These are phyloP conservation scores for Podaxis rugospora DNA, from an alignment of 768 basidiomycete genomes.

Conservation along the genomic window DNA sequence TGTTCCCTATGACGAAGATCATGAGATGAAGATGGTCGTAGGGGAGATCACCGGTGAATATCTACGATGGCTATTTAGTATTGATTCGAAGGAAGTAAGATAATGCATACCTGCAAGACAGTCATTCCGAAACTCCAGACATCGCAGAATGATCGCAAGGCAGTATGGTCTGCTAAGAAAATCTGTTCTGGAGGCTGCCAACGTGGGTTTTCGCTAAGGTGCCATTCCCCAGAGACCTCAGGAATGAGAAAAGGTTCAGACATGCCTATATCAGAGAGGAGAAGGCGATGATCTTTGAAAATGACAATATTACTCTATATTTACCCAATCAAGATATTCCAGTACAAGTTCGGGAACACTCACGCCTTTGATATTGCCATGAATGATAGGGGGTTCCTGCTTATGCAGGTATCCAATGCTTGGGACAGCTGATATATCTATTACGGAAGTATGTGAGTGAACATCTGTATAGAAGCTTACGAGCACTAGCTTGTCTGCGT, in stretches of 20 bases:
- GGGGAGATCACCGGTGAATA: neutral
- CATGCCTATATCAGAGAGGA: constrained; percentile 9
- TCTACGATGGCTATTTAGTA: neutral
- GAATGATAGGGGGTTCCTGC: constrained; percentile 7
- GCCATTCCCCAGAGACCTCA: neutral
- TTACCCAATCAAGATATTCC: neutral
- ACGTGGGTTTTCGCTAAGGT: neutral
- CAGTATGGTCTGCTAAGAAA: neutral
- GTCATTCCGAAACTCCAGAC: constrained; percentile 12
- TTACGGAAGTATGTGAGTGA: neutral
- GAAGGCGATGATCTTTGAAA: neutral
- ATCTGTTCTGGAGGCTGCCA: constrained; percentile 6
- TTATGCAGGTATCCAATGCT: constrained; percentile 4
- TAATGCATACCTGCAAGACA: neutral
- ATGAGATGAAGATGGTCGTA: neutral
- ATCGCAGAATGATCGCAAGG: neutral
- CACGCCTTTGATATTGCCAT: constrained; percentile 6
- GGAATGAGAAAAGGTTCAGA: neutral
- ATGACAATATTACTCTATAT: constrained; percentile 8
- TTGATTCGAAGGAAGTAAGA: neutral
- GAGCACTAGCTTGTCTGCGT: constrained; percentile 6
- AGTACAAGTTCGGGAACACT: neutral
- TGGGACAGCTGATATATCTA: neutral
- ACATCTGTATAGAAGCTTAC: neutral
- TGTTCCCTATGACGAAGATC: neutral